Evolutionary conservation across 305 asterid genomes (phyloP), one percentile per base, ranked within the genome.

Genomic region (Rubia peregrina): DNA sequence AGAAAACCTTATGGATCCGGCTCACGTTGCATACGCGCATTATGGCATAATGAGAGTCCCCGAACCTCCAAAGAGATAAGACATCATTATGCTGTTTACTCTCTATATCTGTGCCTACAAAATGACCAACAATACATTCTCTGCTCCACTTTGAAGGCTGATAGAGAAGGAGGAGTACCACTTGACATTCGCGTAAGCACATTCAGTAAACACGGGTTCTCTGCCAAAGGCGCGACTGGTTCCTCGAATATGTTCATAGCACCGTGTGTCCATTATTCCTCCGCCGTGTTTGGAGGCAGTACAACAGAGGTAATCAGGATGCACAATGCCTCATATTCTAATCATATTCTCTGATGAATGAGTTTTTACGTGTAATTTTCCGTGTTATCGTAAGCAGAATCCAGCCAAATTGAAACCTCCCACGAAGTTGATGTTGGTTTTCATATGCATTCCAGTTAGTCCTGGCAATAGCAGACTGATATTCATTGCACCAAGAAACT

Each of bases 1-100:
- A 56, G 97, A 93, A 84, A 93, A 93, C 82, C 87, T 90, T 65
- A 93, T 93, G 98, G 98, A 93, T 79, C 98, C 97, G 74, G 84
- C 98, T 74, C 98, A 93, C 77, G 92, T 88, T 72, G 90, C 92
- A 40, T 93, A 93, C 51, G 96, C 98, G 63, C 98, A 93, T 81
- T 82, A 88, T 60, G 92, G 97, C 76, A 85, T 93, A 72, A 82
- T 86, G 96, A 83, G 78, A 61, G 69, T 57, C 17, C 85, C 79
- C 51, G 71, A 79, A 81, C 71, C 76, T 14, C 93, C 96, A 30
- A 83, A 89, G 72, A 92, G 98, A 90, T 90, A 83, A 89, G 97
- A 43, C 5, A 42, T 33, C n/a, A 74, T 77, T 62, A 59, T 70
- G 72, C 51, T 40, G 62, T 73, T 44, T 74, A 12, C 74, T 42